Conservation (phyloP, 2,329 filamentous ascomycete species). For the Hansfordia pulvinata region DNA sequence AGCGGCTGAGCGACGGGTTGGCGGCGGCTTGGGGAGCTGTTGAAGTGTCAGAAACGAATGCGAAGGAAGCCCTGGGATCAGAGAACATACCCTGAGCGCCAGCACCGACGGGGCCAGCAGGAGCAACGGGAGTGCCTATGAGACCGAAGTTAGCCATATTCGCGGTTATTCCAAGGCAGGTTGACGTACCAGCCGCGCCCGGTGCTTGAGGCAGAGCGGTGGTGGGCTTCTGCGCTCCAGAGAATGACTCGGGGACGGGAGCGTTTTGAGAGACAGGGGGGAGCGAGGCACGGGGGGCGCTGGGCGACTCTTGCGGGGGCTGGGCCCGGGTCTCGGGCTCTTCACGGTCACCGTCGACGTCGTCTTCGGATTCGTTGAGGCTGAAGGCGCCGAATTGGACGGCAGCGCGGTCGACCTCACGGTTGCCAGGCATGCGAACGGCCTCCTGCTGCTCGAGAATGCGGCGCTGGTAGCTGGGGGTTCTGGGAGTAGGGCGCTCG, state of each 20-base stretch:
- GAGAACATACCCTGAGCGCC: slow-evolving; percentile 16
- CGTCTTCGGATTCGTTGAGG: slow-evolving; percentile 69
- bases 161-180: slow-evolving; percentile 1
- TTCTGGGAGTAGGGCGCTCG: slow-evolving; percentile 46
- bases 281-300: slow-evolving; percentile 74
- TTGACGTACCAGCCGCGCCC: slow-evolving; percentile 15
- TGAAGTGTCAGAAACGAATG: slow-evolving; percentile 19
- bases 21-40: slow-evolving; percentile 39
- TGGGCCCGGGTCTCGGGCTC: slow-evolving; percentile 90
- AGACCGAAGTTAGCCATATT: slow-evolving; percentile 8
- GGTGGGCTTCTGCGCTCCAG: slow-evolving; percentile 36
- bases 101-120: slow-evolving; percentile 12
- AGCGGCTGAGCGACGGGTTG: slow-evolving; percentile 50
- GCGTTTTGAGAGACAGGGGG: slow-evolving; percentile 54
- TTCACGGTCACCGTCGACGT: slow-evolving; percentile 89
- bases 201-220: slow-evolving; percentile 26
- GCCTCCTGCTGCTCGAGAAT: slow-evolving; percentile 92
- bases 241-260: slow-evolving; percentile 39
- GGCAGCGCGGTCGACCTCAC: slow-evolving; percentile 81
- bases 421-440: slow-evolving; percentile 95
- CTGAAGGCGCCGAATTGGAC: slow-evolving; percentile 96
- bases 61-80: slow-evolving; percentile 17
- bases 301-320: slow-evolving; percentile 83
- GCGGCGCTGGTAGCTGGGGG: slow-evolving; percentile 71
- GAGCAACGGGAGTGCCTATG: slow-evolving; percentile 15